Evolutionary conservation across 164 flowering plant genomes (phyloP), one percentile per base, ranked within the genome.

Genomic region (Annona squamosa): DNA sequence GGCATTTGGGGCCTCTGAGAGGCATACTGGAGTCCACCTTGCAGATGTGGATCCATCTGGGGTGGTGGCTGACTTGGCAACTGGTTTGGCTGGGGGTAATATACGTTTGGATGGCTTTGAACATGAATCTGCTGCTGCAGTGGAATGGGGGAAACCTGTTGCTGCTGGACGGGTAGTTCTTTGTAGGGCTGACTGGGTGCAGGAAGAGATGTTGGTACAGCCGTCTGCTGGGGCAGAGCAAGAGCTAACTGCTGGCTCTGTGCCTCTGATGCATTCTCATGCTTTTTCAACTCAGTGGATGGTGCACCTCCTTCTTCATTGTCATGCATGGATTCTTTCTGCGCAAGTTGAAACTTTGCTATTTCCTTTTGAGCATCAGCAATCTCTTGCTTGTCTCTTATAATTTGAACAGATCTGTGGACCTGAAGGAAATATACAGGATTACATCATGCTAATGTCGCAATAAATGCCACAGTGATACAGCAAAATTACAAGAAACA

Each of bases 371-470:
- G 97, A 45, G 95, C 70, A 57, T 92, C 97, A n/a, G 94, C 92
- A 68, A 94, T 90, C 78, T 94, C 97, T 83, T 94, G 98, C 75
- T 94, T 94, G 84, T 94, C 98, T 80, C 97, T 87, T 47, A 94
- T 81, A 63, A 94, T 90, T 79, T 92, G 97, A 3, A 94, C 90
- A 65, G 98, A 90, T 79, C 94, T 86, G 80, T 89, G 92, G 17
- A 94, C 97, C 98, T 92, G 87, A 63, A 83, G 61, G 48, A 10
- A 47, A 45, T 67, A 69, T 4, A 17, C 59, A 19, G 63, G 17
- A 66, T 4, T 1, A 2, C 37, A 26, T 26, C 26, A 6, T 63
- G 18, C 43, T 42, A 63, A 63, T 63, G 4, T 63, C 37, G 37
- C 37, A 26, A 26, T 26, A 26, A 26, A 26, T 26, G 37, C 37